phyloP scores from a whole-genome alignment of 768 basidiomycete genomes.

The Naganishia friedmannii region DNA sequence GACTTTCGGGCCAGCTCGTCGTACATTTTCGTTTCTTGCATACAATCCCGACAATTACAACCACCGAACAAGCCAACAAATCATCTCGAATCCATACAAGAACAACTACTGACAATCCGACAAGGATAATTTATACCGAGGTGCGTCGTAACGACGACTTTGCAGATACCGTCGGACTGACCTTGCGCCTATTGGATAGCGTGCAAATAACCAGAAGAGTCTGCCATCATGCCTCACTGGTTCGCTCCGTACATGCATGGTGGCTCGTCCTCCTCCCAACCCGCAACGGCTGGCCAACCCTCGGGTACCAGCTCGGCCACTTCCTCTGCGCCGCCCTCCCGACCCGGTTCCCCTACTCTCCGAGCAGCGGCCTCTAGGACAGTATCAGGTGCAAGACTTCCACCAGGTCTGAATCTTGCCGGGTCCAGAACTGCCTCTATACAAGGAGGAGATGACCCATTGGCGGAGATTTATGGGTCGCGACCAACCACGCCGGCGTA shows the following conservation, averaged over 20 bases:
- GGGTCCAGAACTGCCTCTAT: background rate
- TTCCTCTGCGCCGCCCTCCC: slow-evolving; percentile 26
- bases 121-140: background rate
- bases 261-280: slow-evolving; percentile 8
- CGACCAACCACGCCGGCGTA: slow-evolving; percentile 6
- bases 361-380: background rate
- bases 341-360: slow-evolving; percentile 22
- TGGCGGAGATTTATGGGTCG: background rate
- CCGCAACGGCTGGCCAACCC: background rate
- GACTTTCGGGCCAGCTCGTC: background rate
- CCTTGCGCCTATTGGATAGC: background rate
- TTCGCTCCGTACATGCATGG: slow-evolving; percentile 18
- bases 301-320: slow-evolving; percentile 14
- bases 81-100: background rate
- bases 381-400: background rate
- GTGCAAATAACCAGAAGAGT: background rate
- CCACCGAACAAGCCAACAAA: background rate
- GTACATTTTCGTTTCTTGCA: background rate
- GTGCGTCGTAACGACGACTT: background rate
- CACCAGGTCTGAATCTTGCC: background rate
- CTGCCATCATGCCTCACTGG: slow-evolving; percentile 24
- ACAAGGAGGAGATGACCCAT: slow-evolving; percentile 10
- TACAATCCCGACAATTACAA: background rate
- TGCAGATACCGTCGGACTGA: background rate
- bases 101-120: background rate